Conservation (phyloP, 2,329 filamentous ascomycete species). For the Fusarium praegraminearum region DNA sequence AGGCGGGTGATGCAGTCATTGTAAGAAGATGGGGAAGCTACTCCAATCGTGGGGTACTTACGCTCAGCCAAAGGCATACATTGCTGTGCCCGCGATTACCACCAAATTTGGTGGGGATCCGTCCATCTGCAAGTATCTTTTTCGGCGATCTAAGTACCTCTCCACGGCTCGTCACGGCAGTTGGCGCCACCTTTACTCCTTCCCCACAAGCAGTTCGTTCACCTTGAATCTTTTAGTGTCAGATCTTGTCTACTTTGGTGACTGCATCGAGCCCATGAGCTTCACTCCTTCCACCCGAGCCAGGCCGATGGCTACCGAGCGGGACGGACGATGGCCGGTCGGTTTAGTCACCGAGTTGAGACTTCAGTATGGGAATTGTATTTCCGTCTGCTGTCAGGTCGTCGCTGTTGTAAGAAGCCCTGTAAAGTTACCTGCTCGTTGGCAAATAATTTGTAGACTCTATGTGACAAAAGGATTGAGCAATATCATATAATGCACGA, state of each 20-base stretch:
- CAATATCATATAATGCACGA: background rate
- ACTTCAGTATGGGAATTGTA: background rate
- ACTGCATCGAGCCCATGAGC: constrained; percentile 5
- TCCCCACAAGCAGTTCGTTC: constrained; percentile 24
- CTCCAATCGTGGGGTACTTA: constrained; percentile 6
- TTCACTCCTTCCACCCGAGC: constrained; percentile 53
- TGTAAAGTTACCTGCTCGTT: background rate
- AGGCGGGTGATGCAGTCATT: background rate
- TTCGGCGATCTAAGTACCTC: constrained; percentile 1
- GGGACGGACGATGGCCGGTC: constrained; percentile 44
- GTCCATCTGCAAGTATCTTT: constrained; percentile 6
- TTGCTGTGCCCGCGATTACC: background rate
- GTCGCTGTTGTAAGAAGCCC: background rate
- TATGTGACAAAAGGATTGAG: background rate
- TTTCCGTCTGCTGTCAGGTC: background rate
- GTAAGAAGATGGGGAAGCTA: background rate
- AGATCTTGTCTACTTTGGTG: constrained; percentile 20
- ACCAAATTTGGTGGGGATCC: background rate
- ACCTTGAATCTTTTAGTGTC: constrained; percentile 27
- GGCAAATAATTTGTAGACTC: background rate
- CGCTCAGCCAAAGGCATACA: background rate
- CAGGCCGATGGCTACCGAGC: constrained; percentile 53
- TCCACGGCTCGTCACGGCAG: constrained; percentile 14
- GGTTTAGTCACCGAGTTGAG: background rate
- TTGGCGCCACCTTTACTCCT: constrained; percentile 11